Evolutionary conservation across 2,329 filamentous ascomycete genomes (phyloP).

Genomic region (Blastomyces emzantsi): DNA sequence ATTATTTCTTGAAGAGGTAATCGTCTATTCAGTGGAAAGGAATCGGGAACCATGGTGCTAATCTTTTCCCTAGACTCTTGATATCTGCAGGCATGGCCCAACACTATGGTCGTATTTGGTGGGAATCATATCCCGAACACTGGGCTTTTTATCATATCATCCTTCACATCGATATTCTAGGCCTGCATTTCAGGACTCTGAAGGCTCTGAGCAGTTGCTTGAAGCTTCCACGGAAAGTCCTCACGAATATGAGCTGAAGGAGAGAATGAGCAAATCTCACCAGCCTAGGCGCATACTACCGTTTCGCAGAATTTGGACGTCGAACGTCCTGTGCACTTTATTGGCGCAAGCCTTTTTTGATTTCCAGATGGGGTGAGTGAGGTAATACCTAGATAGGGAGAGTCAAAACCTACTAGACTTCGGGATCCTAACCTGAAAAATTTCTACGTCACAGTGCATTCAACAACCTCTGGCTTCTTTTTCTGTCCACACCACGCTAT

Average conservation of each 20-base stretch:
- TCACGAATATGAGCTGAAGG: constrained; percentile 31
- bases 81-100: constrained; percentile 38
- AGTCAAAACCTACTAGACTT: background rate
- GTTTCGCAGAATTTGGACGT: constrained; percentile 46
- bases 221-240: constrained; percentile 24
- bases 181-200: constrained; percentile 29
- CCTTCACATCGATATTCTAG: constrained; percentile 27
- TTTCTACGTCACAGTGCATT: constrained; percentile 48
- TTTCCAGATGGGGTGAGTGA: constrained; percentile 51
- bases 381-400: no score
- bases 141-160: constrained; percentile 22
- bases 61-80: constrained; percentile 37
- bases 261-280: constrained; percentile 26
- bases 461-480: constrained; percentile 67
- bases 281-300: constrained; percentile 37
- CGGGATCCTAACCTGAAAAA: background rate
- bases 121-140: constrained; percentile 22
- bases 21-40: background rate
- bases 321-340: constrained; percentile 49
- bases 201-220: constrained; percentile 29
- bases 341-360: constrained; percentile 60
- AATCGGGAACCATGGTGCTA: background rate
- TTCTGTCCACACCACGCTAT: constrained; percentile 62
- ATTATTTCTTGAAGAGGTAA: constrained; percentile 55
- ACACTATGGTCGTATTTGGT: constrained; percentile 35